Evolutionary conservation across 2,329 filamentous ascomycete species (phyloP).

Genomic region (Trichothecium sympodiale): DNA sequence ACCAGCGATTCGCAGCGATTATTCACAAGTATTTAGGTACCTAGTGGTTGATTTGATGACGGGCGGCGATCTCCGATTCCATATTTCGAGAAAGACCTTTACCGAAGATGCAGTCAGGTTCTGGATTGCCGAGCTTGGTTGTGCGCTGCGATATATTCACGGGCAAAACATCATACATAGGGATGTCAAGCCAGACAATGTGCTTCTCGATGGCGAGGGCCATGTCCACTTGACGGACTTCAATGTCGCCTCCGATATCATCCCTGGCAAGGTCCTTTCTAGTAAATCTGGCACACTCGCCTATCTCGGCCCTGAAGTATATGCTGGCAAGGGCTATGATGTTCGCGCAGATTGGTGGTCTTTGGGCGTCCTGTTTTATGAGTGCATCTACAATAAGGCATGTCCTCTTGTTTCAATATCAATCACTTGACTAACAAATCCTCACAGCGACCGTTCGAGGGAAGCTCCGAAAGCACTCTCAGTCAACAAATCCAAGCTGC

Average conservation of each 20-base stretch:
- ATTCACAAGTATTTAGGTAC: constrained; percentile 49
- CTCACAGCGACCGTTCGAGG: constrained; percentile 77
- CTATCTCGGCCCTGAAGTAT: constrained; percentile 93
- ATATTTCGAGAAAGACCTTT: constrained; percentile 95
- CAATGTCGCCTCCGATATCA: constrained; percentile 92
- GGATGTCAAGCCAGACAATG: constrained; percentile 88
- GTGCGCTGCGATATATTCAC: constrained; percentile 80
- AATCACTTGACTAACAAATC: neutral
- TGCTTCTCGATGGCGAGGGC: constrained; percentile 75
- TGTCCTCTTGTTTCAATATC: constrained; percentile 10
- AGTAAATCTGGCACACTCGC: constrained; percentile 96
- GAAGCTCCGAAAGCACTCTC: constrained; percentile 70
- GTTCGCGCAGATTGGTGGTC: constrained; percentile 98
- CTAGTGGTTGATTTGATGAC: constrained; percentile 98
- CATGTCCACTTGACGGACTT: constrained; percentile 98
- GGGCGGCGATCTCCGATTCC: constrained; percentile 90
- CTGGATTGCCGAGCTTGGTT: constrained; percentile 92
- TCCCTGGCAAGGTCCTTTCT: constrained; percentile 69
- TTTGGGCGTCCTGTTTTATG: constrained; percentile 93
- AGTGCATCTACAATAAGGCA: constrained; percentile 98
- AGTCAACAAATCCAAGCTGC: constrained; percentile 72
- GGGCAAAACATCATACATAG: constrained; percentile 79
- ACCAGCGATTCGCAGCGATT: neutral
- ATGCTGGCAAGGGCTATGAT: constrained; percentile 79
- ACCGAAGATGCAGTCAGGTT: constrained; percentile 95